Base-by-base conservation (phyloP, 202 grass and related monocot species). In the Eragrostis tef region DNA sequence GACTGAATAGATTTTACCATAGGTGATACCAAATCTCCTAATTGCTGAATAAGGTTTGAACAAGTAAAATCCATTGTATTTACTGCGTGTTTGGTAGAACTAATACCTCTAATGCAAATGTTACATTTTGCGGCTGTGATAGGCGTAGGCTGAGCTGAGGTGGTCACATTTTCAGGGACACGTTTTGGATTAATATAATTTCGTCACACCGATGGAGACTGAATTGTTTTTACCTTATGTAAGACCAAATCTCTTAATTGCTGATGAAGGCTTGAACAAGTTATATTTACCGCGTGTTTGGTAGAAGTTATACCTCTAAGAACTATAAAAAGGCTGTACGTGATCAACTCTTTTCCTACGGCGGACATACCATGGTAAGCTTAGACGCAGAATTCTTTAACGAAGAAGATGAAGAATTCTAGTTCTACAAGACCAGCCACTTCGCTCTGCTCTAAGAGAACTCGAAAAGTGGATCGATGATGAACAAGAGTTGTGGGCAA, bases 161-260 rank as follows among this genome's bases (percentile, higher is more conserved):
- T 60, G 27, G 62, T 62, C 42, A 75, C 50, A 48, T 44, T 52
- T 67, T 58, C 15, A 70, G n/a, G 29, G 39, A 19, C 22, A 58
- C 13, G 6, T 16, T 17, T 56, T 56, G 52, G 20, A 56, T 21
- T 31, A 39, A 14, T 49, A 11, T 13, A 25, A 25, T 60, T 3
- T 70, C 1, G 39, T 6, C 8, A 6, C 17, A 2, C 27, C 50
- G 7, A n/a, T 17, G 5, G 27, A 60, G 13, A 34, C 62, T 26
- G 41, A 21, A 59, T 60, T n/a, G 22, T 16, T 67, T 83, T 68
- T 58, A 67, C 2, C 22, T 12, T 36, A 5, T 36, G 7, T 0
- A 10, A 10, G 66, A 71, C 11, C 14, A 52, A 39, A 43, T 78
- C 27, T 63, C 6, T 70, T 58, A 10, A 36, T 39, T 34, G 19